Percentiles rank a stretch among this genome's conserved stretches.
phyloP scores from a whole-genome alignment of 2,329 filamentous ascomycete species.

The Diplocarpon mali region DNA sequence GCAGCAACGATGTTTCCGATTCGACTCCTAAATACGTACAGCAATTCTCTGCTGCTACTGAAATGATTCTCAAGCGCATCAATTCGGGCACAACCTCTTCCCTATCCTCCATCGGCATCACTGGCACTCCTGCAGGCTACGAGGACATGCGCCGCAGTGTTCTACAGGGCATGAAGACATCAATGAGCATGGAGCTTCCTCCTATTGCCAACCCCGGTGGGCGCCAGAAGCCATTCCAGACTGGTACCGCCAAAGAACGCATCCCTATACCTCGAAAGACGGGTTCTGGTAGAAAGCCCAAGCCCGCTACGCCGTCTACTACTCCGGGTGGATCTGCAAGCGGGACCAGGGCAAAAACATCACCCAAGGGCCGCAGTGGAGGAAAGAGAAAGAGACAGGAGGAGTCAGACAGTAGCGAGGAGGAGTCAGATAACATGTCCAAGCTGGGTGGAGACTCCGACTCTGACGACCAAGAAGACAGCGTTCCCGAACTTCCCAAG shows the following conservation, averaged over 20 bases:
- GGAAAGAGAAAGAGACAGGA: conserved; percentile 26
- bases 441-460: conserved; percentile 29
- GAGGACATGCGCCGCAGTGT: conserved; percentile 28
- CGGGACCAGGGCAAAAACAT: conserved; percentile 13
- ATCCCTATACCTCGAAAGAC: conserved; percentile 9
- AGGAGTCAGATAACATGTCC: conserved; percentile 26
- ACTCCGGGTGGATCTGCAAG: conserved; percentile 13
- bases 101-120: conserved; percentile 22
- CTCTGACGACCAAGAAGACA: conserved; percentile 28
- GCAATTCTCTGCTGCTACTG: conserved; percentile 28
- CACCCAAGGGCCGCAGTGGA: conserved; percentile 14
- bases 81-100: conserved; percentile 20
- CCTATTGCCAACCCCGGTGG: conserved; percentile 16
- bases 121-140: conserved; percentile 24
- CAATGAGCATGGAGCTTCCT: conserved; percentile 26
- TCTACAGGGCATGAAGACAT: conserved; percentile 28
- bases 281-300: conserved; percentile 6
- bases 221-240: conserved; percentile 4
- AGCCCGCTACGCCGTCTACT: conserved; percentile 18
- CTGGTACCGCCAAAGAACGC: conserved; percentile 8
- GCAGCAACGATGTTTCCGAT: conserved; percentile 10
- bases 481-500: conserved; percentile 43
- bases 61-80: conserved; percentile 29
- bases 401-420: conserved; percentile 18
- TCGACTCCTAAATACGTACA: conserved; percentile 26